These are phyloP conservation scores for Rhizoclosmatium sp. DNA, from an alignment of 192 early-diverging fungal species.

Conservation along the genomic window DNA sequence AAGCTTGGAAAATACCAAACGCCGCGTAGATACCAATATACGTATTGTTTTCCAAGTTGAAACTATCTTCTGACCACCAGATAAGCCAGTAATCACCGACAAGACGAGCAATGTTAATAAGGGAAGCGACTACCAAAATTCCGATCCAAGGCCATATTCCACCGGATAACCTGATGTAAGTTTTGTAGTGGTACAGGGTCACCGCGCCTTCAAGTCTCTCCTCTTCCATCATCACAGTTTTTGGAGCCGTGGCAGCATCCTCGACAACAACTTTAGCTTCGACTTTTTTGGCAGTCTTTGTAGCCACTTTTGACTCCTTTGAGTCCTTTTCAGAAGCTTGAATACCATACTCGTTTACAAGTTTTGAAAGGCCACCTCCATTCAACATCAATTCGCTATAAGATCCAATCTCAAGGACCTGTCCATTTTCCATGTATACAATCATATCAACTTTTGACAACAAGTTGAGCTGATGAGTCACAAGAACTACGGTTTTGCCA, in stretches of 20 bases:
- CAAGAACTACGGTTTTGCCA: conserved; percentile 69
- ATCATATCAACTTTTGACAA: conserved; percentile 67
- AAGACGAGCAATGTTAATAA: conserved; percentile 45
- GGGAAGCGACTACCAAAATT: conserved; percentile 45
- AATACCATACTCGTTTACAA: conserved; percentile 31
- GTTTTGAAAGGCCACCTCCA: conserved; percentile 39
- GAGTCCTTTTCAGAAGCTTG: neutral
- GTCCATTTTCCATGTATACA: conserved; percentile 63
- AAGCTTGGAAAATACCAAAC: neutral
- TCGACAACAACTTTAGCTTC: neutral
- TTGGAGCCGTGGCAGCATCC: conserved; percentile 13
- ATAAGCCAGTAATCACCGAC: conserved; percentile 26
- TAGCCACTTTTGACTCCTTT: neutral
- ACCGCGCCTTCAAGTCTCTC: conserved; percentile 79
- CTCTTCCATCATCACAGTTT: conserved; percentile 78
- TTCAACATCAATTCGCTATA: conserved; percentile 61
- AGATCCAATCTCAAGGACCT: conserved; percentile 65
- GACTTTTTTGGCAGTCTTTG: neutral
- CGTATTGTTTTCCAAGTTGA: neutral
- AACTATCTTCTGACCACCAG: conserved; percentile 22
- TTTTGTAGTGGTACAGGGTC: conserved; percentile 33
- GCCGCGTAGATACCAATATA: conserved; percentile 1
- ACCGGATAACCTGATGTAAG: conserved; percentile 7
- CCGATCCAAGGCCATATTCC: conserved; percentile 55
- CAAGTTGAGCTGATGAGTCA: conserved; percentile 73